Conservation (phyloP, 2,329 filamentous ascomycete genomes). For the Fusarium beomiforme region DNA sequence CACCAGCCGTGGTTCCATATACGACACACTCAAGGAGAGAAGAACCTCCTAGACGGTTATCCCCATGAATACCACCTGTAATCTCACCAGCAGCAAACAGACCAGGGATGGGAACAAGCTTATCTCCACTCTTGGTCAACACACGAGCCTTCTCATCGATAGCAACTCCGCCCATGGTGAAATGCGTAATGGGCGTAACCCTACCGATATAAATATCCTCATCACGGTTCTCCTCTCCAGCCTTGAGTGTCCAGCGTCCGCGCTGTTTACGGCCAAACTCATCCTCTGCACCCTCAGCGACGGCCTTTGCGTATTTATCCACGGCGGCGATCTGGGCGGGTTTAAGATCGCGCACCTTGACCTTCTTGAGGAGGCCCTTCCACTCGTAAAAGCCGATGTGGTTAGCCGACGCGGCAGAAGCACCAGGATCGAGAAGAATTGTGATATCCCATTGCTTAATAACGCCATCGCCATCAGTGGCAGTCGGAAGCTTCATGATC, state of each 20-base stretch:
- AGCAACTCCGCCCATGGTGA: conserved; percentile 72
- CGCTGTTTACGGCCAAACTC: conserved; percentile 60
- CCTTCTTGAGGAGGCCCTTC: conserved; percentile 69
- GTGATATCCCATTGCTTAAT: conserved; percentile 67
- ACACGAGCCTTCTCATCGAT: conserved; percentile 65
- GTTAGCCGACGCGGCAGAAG: conserved; percentile 59
- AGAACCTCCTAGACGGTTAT: conserved; percentile 69
- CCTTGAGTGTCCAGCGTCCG: conserved; percentile 63
- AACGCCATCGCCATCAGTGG: conserved; percentile 41
- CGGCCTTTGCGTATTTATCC: conserved; percentile 59
- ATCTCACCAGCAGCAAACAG: conserved; percentile 73
- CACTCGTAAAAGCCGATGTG: conserved; percentile 72
- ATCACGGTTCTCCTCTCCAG: conserved; percentile 56
- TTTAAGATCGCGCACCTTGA: conserved; percentile 61
- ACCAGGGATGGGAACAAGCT: conserved; percentile 59
- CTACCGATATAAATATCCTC: conserved; percentile 66
- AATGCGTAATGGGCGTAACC: conserved; percentile 72
- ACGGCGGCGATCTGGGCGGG: conserved; percentile 54
- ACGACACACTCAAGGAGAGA: conserved; percentile 72
- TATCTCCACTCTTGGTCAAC: conserved; percentile 50
- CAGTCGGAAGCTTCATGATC: conserved; percentile 55
- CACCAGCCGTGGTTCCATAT: conserved; percentile 68
- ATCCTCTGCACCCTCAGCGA: conserved; percentile 53
- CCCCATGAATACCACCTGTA: conserved; percentile 71
- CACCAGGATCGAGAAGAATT: conserved; percentile 68